These are phyloP conservation scores for Phytophthora constricta DNA, from an alignment of 352 stramenopile species.

Conservation along the genomic window DNA sequence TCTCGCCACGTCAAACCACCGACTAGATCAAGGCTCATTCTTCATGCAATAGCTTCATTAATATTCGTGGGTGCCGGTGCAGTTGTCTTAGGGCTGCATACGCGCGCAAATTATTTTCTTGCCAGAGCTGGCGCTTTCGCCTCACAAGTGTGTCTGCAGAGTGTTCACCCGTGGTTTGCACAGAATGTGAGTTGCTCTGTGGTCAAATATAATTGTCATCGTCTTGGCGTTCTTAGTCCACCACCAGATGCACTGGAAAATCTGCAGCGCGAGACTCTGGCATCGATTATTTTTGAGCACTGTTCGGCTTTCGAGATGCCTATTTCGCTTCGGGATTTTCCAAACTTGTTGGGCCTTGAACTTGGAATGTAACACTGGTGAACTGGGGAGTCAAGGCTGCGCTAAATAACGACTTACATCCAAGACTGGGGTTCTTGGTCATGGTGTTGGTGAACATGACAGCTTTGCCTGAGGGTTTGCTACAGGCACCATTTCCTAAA, in stretches of 20 bases:
- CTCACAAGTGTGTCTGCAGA: slow-evolving; percentile 22
- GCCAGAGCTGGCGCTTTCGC: not conserved
- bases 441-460: slow-evolving; percentile 55
- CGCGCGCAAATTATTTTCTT: not conserved
- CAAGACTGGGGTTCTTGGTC: slow-evolving; percentile 36
- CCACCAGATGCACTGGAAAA: slow-evolving; percentile 11
- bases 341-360: slow-evolving; percentile 53
- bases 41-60: slow-evolving; percentile 25
- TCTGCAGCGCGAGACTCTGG: slow-evolving; percentile 23
- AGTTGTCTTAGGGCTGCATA: slow-evolving; percentile 9
- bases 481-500: slow-evolving; percentile 33
- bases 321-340: slow-evolving; percentile 33
- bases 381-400: slow-evolving; percentile 39
- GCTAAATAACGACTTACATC: slow-evolving; percentile 34
- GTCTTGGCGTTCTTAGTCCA: slow-evolving; percentile 8
- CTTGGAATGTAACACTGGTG: slow-evolving; percentile 59
- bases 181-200: slow-evolving; percentile 43
- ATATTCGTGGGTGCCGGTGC: slow-evolving; percentile 4
- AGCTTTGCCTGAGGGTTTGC: slow-evolving; percentile 34
- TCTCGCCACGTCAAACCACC: no score
- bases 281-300: slow-evolving; percentile 49
- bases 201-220: slow-evolving; percentile 38
- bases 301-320: slow-evolving; percentile 43
- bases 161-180: slow-evolving; percentile 37
- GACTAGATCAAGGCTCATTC: no score